These are phyloP conservation scores for Lycium barbarum DNA, from an alignment of 257 asterid genomes.

Conservation along the genomic window DNA sequence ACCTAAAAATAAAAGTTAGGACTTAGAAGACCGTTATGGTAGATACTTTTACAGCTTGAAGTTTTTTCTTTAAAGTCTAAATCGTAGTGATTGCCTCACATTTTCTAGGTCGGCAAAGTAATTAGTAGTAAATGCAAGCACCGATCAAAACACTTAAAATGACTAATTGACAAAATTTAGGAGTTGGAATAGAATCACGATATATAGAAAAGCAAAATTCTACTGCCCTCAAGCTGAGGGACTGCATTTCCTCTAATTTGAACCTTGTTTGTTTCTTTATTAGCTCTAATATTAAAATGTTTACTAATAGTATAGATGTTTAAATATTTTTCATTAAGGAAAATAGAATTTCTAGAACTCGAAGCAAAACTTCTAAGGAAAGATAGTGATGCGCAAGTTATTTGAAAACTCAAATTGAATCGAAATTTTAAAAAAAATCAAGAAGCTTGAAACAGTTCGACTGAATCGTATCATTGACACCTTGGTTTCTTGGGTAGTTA, in stretches of 20 bases:
- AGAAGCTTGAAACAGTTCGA: too few species aligned
- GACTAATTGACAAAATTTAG: background rate
- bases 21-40: background rate
- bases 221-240: background rate
- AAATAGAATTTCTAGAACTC: too few species aligned
- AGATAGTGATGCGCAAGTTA: too few species aligned
- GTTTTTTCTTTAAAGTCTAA: background rate
- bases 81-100: background rate
- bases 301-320: too few species aligned
- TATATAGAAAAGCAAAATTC: background rate
- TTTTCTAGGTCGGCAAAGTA: background rate
- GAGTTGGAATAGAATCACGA: background rate
- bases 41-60: background rate
- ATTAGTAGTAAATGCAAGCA: background rate
- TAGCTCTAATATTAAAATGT: too few species aligned
- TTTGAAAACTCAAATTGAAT: too few species aligned
- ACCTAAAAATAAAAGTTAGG: background rate
- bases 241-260: background rate
- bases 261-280: too few species aligned
- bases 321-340: too few species aligned
- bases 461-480: too few species aligned
- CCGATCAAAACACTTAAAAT: background rate
- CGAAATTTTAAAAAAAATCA: too few species aligned
- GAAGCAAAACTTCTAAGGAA: too few species aligned
- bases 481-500: too few species aligned